Base-by-base conservation (phyloP, 2,329 filamentous ascomycete species). In the Clathrospora elynae region DNA sequence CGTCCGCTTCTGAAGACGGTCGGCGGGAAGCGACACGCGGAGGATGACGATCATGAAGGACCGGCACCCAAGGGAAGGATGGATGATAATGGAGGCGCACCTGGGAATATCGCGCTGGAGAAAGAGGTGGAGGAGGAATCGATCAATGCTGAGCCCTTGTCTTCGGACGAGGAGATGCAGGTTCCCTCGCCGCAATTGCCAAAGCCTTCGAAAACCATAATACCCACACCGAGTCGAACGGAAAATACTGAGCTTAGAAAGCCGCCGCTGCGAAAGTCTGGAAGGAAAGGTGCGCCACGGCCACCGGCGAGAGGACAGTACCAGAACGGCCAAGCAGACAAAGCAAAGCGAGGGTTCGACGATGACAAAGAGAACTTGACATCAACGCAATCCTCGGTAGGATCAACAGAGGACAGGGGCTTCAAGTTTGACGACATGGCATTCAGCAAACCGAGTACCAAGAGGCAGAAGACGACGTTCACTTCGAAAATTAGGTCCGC, bases 11-110 rank as follows among this genome's bases (percentile, higher is more conserved):
- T 74, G 6, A 43, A 41, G 6, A 59, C 9, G 5, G 70, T 73
- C 4, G 33, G 45, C 1, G 60, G 62, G 20, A 65, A 64, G 40
- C 52, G 52, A 18, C 69, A 75, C 55, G 72, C 71, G 12, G 62
- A 49, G 5, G 42, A 57, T 4, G 57, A 70, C 1, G 65, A 73
- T 32, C 71, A 74, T 35, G 64, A 68, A 17, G 62, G 68, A 17
- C 46, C 49, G 14, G 16, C 33, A 6, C 20, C 31, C 14, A 49
- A 51, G 40, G 34, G 44, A 35, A 33, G 37, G 26, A 40, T 40
- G 7, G 14, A 24, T 6, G 12, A 18, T 14, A 29, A 33, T 4
- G 16, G n/a, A 5, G 13, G 19, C 6, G 18, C 9, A 18, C 6
- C 26, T 8, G n/a, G n/a, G n/a, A 44, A 20, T 32, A 26, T 17